phyloP scores from a whole-genome alignment of 345 rosid species.

The Arabidopsis arenosa region DNA sequence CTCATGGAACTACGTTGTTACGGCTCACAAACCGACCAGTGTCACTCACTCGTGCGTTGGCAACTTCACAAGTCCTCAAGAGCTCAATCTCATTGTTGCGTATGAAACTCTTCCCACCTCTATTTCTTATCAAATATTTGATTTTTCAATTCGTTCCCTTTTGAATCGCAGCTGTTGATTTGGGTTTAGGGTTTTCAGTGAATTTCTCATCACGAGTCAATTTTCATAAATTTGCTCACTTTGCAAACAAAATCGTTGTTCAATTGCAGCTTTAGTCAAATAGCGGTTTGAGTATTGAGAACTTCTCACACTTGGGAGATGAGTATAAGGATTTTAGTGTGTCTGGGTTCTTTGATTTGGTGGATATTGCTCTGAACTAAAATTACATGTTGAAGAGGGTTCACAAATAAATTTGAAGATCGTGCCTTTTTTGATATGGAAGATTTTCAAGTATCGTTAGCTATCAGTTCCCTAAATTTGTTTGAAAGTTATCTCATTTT shows the following conservation, averaged over 20 bases:
- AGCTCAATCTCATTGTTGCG: slow-evolving; percentile 97
- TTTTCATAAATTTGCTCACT: not conserved
- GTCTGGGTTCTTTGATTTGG: not conserved
- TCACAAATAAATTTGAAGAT: not conserved
- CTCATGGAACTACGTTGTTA: slow-evolving; percentile 62
- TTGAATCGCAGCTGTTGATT: slow-evolving; percentile 17
- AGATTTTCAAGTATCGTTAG: not conserved
- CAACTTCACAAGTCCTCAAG: slow-evolving; percentile 93
- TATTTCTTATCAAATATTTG: not conserved
- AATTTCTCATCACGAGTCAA: slow-evolving; percentile 16
- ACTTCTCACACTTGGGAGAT: slow-evolving; percentile 2
- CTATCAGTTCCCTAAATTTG: not conserved
- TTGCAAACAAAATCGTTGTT: not conserved
- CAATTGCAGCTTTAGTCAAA: slow-evolving; percentile 1
- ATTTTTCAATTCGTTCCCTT: not conserved
- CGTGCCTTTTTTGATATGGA: not conserved
- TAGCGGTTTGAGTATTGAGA: not conserved
- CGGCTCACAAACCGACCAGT: slow-evolving; percentile 82
- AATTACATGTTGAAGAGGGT: no score
- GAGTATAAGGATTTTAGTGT: slow-evolving; percentile 14
- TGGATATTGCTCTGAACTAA: not conserved
- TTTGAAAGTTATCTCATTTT: slow-evolving; percentile 6
- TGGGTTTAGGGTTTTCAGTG: slow-evolving; percentile 37
- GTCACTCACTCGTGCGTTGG: slow-evolving; percentile 98
- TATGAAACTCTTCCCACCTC: slow-evolving; percentile 37